Percentiles rank a stretch among this genome's conserved stretches.
Conservation (phyloP, 108 stramenopile genomes). For the Skeletonema marinoi region DNA sequence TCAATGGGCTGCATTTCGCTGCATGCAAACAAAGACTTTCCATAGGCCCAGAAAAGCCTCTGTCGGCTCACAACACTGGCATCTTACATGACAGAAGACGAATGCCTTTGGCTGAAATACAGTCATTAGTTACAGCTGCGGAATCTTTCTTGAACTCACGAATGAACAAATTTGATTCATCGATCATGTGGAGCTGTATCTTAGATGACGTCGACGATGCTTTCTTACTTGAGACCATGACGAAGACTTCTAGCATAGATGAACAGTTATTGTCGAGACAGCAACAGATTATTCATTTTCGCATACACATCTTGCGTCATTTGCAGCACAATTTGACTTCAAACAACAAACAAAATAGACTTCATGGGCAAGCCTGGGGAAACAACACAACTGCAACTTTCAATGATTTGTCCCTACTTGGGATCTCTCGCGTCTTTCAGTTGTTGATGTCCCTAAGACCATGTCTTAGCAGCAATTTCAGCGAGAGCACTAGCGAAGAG, state of each 20-base stretch:
- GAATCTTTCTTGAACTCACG: slow-evolving; percentile 20
- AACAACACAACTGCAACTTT: not conserved
- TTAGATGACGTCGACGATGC: slow-evolving; percentile 29
- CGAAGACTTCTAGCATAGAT: not conserved
- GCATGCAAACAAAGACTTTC: not conserved
- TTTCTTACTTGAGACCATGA: slow-evolving; percentile 3
- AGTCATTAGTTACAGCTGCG: slow-evolving; percentile 3
- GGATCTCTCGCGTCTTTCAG: slow-evolving; percentile 27
- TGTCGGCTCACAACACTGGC: not conserved
- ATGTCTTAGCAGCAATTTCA: not conserved
- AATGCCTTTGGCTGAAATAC: slow-evolving; percentile 19
- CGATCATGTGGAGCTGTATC: slow-evolving; percentile 37
- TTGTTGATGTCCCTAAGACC: slow-evolving; percentile 11
- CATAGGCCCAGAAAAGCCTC: not conserved
- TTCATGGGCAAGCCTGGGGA: not conserved
- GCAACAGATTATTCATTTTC: slow-evolving; percentile 2
- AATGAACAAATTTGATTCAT: slow-evolving; percentile 5
- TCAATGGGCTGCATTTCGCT: not conserved
- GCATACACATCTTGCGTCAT: not conserved
- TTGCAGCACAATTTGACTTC: slow-evolving; percentile 15
- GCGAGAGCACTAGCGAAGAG: not conserved
- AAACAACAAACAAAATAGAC: not conserved
- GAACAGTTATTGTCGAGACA: not conserved
- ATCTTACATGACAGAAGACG: slow-evolving; percentile 1
- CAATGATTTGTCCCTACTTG: slow-evolving; percentile 7